These are phyloP conservation scores for Dalbergia cochinchinensis DNA, from an alignment of 306 rosid genomes.

Conservation along the genomic window DNA sequence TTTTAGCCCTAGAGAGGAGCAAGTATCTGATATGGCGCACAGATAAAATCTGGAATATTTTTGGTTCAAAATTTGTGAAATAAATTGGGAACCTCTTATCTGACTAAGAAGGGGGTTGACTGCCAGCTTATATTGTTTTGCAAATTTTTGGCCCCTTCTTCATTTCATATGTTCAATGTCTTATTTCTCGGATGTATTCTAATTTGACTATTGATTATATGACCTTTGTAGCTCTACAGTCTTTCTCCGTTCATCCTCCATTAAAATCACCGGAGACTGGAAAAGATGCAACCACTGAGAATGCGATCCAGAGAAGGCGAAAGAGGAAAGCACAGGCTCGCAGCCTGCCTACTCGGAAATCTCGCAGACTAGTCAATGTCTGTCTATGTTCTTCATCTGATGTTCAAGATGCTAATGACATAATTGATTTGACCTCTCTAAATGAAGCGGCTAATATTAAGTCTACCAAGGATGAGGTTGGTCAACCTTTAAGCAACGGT, in stretches of 20 bases:
- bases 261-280: background rate
- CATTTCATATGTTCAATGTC: slow-evolving; percentile 3
- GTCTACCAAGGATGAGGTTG: background rate
- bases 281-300: slow-evolving; percentile 2
- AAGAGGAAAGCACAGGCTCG: background rate
- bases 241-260: background rate
- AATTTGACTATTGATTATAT: background rate
- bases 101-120: background rate
- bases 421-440: slow-evolving; percentile 16
- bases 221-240: background rate
- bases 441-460: background rate
- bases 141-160: background rate
- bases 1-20: slow-evolving; percentile 4
- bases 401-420: background rate
- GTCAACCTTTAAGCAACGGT: background rate
- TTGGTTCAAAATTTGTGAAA: slow-evolving; percentile 15
- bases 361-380: background rate
- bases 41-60: background rate
- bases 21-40: background rate
- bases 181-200: background rate
- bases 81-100: slow-evolving; percentile 16
- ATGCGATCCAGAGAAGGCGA: background rate
- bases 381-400: background rate
- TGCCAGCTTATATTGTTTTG: background rate
- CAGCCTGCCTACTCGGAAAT: slow-evolving; percentile 9